These are phyloP conservation scores for Aristolochia contorta DNA, from an alignment of 164 flowering plant genomes.

Conservation along the genomic window DNA sequence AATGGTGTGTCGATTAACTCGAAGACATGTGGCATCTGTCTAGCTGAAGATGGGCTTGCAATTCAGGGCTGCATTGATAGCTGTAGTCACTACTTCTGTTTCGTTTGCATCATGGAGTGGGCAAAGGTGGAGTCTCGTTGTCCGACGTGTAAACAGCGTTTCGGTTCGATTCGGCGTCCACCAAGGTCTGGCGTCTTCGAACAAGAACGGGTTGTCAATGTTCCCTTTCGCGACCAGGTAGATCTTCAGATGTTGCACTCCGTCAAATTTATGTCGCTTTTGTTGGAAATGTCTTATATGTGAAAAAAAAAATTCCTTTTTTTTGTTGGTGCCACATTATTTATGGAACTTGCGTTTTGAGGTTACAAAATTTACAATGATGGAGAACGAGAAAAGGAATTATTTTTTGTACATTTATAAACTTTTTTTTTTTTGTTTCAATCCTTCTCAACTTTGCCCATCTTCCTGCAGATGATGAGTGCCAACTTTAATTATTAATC, in stretches of 20 bases:
- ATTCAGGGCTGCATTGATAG: constrained; percentile 56
- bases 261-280: neutral
- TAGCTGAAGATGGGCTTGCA: constrained; percentile 33
- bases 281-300: neutral
- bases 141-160: constrained; percentile 67
- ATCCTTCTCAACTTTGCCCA: too few species aligned
- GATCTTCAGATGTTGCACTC: neutral
- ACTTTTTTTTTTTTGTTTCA: too few species aligned
- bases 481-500: too few species aligned
- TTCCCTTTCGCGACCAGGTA: constrained; percentile 78
- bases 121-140: constrained; percentile 73
- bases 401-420: too few species aligned
- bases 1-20: constrained; percentile 6
- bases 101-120: constrained; percentile 88
- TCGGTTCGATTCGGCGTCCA: constrained; percentile 44
- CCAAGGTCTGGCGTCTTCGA: constrained; percentile 34
- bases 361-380: too few species aligned
- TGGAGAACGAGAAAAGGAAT: too few species aligned
- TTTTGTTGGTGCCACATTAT: neutral
- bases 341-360: too few species aligned
- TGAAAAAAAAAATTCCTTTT: neutral
- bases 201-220: constrained; percentile 35
- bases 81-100: constrained; percentile 78
- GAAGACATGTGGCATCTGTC: constrained; percentile 55
- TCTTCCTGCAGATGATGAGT: too few species aligned